Conservation (phyloP, 2,329 filamentous ascomycete genomes). For the Diaporthe sp. region DNA sequence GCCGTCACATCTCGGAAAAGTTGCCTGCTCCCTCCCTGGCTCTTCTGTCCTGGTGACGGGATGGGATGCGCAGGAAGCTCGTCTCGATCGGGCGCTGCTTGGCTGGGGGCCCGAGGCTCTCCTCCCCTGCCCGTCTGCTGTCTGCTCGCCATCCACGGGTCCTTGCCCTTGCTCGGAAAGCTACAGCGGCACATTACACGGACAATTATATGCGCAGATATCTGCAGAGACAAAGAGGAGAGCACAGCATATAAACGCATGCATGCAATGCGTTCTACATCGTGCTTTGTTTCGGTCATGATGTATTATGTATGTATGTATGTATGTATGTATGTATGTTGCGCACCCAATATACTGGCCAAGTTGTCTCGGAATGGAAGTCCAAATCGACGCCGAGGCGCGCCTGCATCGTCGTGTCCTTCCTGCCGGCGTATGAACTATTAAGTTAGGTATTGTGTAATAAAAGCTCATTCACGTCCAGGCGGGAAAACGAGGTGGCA, state of each 20-base stretch:
- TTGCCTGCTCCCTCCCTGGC: slow-evolving; percentile 1
- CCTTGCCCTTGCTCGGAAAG: not conserved
- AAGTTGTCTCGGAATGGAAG: not conserved
- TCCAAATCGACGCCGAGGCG: not conserved
- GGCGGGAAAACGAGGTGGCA: not conserved
- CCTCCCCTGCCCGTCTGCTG: not conserved
- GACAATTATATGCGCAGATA: slow-evolving; percentile 4
- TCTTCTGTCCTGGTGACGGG: slow-evolving; percentile 12
- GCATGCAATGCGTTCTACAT: not conserved
- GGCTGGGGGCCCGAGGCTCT: slow-evolving; percentile 19
- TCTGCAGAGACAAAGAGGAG: not conserved
- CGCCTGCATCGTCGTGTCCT: not conserved
- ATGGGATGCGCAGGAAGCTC: slow-evolving; percentile 22
- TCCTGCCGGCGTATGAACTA: not conserved
- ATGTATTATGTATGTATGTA: not conserved
- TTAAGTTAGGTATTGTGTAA: not conserved
- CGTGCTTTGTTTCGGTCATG: not conserved
- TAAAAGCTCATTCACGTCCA: not conserved
- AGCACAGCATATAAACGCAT: not conserved
- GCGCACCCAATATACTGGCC: not conserved
- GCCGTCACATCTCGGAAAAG: slow-evolving; percentile 31
- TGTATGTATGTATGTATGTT: too few species aligned
- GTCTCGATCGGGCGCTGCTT: slow-evolving; percentile 19
- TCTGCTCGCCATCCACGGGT: not conserved
- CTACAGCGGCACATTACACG: not conserved